phyloP scores from a whole-genome alignment of 2,329 filamentous ascomycete genomes.

The Aschersonia sp. region DNA sequence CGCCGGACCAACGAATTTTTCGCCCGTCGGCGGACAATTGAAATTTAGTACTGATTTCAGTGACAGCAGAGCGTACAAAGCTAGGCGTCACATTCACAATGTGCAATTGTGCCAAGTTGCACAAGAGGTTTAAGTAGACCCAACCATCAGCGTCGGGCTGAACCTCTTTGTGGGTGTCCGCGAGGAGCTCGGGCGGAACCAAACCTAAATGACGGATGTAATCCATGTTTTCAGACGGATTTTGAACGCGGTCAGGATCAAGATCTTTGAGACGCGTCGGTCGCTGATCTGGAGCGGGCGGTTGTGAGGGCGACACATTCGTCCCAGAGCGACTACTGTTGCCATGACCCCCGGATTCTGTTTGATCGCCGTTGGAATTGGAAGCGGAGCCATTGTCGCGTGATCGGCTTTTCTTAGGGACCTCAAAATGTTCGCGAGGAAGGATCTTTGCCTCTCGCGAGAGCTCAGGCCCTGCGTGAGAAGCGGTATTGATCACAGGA shows the following conservation, averaged over 20 bases:
- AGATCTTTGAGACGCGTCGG: conserved; percentile 64
- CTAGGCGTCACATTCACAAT: conserved; percentile 70
- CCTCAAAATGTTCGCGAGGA: conserved; percentile 11
- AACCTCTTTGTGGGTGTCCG: conserved; percentile 27
- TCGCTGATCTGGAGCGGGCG: conserved; percentile 47
- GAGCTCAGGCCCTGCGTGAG: conserved; percentile 14
- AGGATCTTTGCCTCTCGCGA: conserved; percentile 35
- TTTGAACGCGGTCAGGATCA: conserved; percentile 62
- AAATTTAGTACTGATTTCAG: conserved; percentile 57
- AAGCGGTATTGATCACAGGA: background rate
- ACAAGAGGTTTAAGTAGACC: conserved; percentile 70
- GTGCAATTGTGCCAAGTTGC: conserved; percentile 71
- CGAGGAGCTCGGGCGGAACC: conserved; percentile 39
- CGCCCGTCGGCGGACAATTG: conserved; percentile 65
- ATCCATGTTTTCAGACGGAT: conserved; percentile 63
- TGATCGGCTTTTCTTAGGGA: conserved; percentile 24
- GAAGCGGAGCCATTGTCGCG: conserved; percentile 28
- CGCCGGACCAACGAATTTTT: conserved; percentile 69
- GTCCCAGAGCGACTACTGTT: conserved; percentile 10
- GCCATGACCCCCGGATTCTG: conserved; percentile 25
- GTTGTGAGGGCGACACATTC: conserved; percentile 25
- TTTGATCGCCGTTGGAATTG: conserved; percentile 32
- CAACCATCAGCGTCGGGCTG: conserved; percentile 55
- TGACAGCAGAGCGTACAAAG: conserved; percentile 60
- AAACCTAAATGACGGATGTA: conserved; percentile 65